A percentile compares a stretch with the other conserved stretches of the same genome.
Evolutionary conservation across 495 filamentous ascomycete genomes (phyloP).

Genomic region (Penicillium pulvis): DNA sequence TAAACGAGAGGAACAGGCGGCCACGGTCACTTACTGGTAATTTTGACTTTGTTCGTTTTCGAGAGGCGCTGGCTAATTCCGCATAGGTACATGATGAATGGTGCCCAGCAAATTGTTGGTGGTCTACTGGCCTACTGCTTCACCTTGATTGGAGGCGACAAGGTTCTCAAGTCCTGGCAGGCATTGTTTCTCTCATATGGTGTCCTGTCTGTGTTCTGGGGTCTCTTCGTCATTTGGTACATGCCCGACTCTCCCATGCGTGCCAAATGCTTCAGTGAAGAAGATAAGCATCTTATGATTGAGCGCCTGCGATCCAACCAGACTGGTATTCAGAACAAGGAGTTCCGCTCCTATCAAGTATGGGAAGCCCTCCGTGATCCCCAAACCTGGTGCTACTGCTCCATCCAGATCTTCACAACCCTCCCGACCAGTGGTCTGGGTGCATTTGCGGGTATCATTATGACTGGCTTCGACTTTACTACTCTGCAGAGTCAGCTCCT

Average conservation of each 20-base stretch:
- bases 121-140: constrained; percentile 61
- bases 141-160: constrained; percentile 48
- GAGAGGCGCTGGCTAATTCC: not conserved
- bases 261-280: constrained; percentile 50
- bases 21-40: constrained; percentile 66
- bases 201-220: constrained; percentile 53
- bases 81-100: constrained; percentile 65
- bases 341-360: constrained; percentile 51
- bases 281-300: constrained; percentile 52
- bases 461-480: constrained; percentile 46
- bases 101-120: constrained; percentile 57
- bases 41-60: constrained; percentile 1
- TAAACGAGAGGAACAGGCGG: constrained; percentile 65
- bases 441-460: constrained; percentile 65
- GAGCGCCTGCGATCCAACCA: constrained; percentile 51
- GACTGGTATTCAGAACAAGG: constrained; percentile 55
- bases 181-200: constrained; percentile 63
- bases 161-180: constrained; percentile 55
- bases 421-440: constrained; percentile 68
- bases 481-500: constrained; percentile 47
- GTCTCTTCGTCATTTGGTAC: constrained; percentile 46
- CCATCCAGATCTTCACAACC: constrained; percentile 65
- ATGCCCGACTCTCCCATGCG: constrained; percentile 55
- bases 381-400: constrained; percentile 49
- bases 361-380: constrained; percentile 47